Evolutionary conservation across 2,329 filamentous ascomycete genomes (phyloP), one percentile per base, ranked within the genome.

Genomic region (Arthrobotrys megalospora): DNA sequence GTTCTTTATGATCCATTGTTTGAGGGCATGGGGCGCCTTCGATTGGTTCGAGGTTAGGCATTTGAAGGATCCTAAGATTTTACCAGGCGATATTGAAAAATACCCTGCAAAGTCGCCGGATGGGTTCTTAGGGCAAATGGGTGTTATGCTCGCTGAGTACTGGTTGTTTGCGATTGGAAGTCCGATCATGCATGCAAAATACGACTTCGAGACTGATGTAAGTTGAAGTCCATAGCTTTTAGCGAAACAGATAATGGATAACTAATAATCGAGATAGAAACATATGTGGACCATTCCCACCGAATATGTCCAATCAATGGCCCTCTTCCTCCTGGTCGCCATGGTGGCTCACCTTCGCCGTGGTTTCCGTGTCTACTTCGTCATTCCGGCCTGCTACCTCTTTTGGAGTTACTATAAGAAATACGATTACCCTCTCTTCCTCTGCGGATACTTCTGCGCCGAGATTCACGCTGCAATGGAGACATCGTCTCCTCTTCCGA

Each of bases 251-350:
- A n/a, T 12, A 6, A 36, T n/a, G 7, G 14, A 38, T n/a, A 16
- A 38, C 58, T 72, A 41, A 72, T 34, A 6, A 65, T 85, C 83
- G 21, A 89, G 89, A 80, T 88, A 90, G 80, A 85, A 88, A 28
- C 89, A 90, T 79, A 83, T 90, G 24, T 90, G 89, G 89, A 90
- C 89, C 4, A 90, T 90, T 50, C 89, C 89, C 1, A 86, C 89
- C 55, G 89, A 90, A 82, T 89, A 89, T 81, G 85, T 87, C 76
- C 88, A 87, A 82, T 89, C 88, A 1, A 86, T 90, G 82, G 85
- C 88, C 73, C 85, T 90, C 8, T 90, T 90, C 82, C 83, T 90
- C 6, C 83, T 89, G 21, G 76, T 89, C 3, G 88, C 85, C 19
- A 85, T 87, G 8, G 87, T 87, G 5, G 84, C 87, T 28, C 82